Evolutionary conservation across 148 eudicot genomes (phyloP).

Genomic region (Diospyros lotus): DNA sequence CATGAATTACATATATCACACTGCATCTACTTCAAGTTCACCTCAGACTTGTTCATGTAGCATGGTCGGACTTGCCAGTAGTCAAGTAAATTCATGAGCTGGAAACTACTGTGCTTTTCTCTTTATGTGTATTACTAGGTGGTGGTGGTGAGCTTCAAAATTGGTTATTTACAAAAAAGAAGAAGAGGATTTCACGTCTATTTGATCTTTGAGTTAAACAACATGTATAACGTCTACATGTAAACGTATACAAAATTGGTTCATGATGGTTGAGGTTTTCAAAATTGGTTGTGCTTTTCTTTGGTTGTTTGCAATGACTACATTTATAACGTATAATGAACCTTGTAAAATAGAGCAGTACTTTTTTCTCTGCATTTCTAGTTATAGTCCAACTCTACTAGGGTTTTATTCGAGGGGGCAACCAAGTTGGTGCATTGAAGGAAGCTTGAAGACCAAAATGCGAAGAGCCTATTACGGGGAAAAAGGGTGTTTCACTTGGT

Average conservation of each 20-base stretch:
- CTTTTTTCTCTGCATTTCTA: too few species aligned
- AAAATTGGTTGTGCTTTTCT: too few species aligned
- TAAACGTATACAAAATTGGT: too few species aligned
- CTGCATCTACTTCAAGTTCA: too few species aligned
- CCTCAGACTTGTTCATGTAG: not conserved
- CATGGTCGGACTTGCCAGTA: not conserved
- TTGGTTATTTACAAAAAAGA: too few species aligned
- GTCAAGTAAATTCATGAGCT: not conserved
- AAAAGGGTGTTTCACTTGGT: not conserved
- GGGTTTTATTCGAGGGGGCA: not conserved
- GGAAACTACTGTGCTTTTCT: not conserved
- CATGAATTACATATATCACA: too few species aligned
- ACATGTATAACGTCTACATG: not conserved
- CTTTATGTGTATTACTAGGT: too few species aligned
- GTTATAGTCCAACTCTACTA: not conserved
- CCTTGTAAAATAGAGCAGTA: too few species aligned
- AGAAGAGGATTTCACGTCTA: not conserved
- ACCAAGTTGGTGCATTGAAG: not conserved
- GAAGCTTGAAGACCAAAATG: not conserved
- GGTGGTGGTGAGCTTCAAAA: not conserved
- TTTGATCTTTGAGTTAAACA: not conserved
- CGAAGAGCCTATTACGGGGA: not conserved
- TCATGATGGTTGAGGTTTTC: too few species aligned
- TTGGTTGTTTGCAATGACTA: too few species aligned
- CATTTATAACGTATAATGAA: too few species aligned